Evolutionary conservation across 257 asterid species (phyloP).

Genomic region (Scutellaria baicalensis): DNA sequence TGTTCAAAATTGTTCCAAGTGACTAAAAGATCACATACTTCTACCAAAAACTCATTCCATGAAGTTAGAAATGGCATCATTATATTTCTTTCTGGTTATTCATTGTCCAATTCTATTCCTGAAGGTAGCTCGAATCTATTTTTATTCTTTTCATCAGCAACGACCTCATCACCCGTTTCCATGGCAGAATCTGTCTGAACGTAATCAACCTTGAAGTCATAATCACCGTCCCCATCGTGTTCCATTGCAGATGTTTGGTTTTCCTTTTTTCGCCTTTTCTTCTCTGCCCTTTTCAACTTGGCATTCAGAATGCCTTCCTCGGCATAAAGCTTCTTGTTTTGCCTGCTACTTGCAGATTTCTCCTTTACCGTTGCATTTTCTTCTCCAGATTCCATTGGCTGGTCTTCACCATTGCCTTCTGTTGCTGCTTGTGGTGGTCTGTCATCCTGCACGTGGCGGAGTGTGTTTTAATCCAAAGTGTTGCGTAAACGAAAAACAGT

Average conservation of each 20-base stretch:
- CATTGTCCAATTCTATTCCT: constrained; percentile 51
- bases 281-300: constrained; percentile 61
- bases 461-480: background rate
- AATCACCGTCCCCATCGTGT: constrained; percentile 47
- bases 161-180: constrained; percentile 31
- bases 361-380: constrained; percentile 32
- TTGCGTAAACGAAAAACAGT: background rate
- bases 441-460: constrained; percentile 36
- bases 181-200: constrained; percentile 28
- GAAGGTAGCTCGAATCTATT: constrained; percentile 69
- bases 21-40: background rate
- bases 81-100: constrained; percentile 7
- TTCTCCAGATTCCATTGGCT: constrained; percentile 51
- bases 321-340: constrained; percentile 69
- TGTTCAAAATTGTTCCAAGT: background rate
- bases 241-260: constrained; percentile 37
- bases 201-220: constrained; percentile 73
- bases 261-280: constrained; percentile 57
- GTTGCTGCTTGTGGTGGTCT: constrained; percentile 15
- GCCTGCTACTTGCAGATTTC: constrained; percentile 39
- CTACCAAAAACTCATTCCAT: background rate
- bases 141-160: constrained; percentile 1
- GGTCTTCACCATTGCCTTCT: constrained; percentile 30
- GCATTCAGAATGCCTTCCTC: constrained; percentile 84
- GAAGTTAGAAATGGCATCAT: background rate